Evolutionary conservation across 176 grass and related monocot genomes (phyloP), one percentile per base, ranked within the genome.

Genomic region (Oryza brachyantha): DNA sequence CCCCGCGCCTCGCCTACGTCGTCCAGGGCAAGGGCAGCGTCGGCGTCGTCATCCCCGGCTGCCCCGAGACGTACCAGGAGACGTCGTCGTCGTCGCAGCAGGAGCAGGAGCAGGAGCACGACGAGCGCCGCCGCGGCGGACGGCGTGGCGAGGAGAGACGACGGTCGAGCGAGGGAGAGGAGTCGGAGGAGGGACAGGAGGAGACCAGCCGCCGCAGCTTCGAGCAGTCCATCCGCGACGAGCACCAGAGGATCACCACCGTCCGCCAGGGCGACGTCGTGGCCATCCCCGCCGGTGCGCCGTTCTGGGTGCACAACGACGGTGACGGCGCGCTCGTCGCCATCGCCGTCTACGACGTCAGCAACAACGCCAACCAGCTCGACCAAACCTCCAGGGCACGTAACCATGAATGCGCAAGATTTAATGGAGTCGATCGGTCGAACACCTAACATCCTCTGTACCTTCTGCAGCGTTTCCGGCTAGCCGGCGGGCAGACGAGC

Each of bases 271-370:
- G 84, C 14, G 77, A 81, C 16, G 45, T 81, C 26, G 39, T 88
- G 3, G 80, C 80, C n/a, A 36, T 88, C 61, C 81, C 86, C 5
- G 75, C 86, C 3, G 86, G 86, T 14, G 81, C 79, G 13, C 71
- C 61, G 35, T 69, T 64, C 67, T 88, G 86, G 86, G 66, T 38
- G 68, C 83, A 84, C 86, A 88, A 88, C 8, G 81, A 84, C 21
- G 86, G 81, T 14, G 81, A 88, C 25, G 42, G 13, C 10, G 43
- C 81, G 10, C 55, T 84, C n/a, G 68, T 83, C 22, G 74, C 74
- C 45, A 60, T 88, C 42, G 5, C 77, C 52, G 86, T 88, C 6
- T 78, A 43, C 60, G 74, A 88, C 12, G 50, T 75, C 26, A 61
- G 39, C 21, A 88, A 83, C 59, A 84, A 31, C 7, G 80, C 79